A percentile compares a stretch with the other conserved stretches of the same genome.
Evolutionary conservation across 805 yeast species (phyloP).

Genomic region (Wickerhamomyces canadensis): DNA sequence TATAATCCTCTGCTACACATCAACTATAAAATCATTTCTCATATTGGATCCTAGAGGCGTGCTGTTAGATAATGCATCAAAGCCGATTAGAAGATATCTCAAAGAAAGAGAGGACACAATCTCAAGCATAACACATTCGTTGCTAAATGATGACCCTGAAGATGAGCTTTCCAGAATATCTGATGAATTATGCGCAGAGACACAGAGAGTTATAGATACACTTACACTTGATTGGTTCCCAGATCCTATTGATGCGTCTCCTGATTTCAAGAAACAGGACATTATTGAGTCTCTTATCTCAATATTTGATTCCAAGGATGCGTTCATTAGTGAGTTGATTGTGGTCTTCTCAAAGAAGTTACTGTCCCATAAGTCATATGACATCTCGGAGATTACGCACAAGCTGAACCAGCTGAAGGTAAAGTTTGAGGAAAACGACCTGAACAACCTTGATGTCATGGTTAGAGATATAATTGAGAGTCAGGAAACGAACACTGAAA

Average conservation of each 20-base stretch:
- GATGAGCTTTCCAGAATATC: conserved; percentile 46
- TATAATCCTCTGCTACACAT: conserved; percentile 62
- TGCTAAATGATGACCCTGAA: conserved; percentile 37
- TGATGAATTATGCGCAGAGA: conserved; percentile 37
- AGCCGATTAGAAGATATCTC: conserved; percentile 70
- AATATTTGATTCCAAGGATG: conserved; percentile 63
- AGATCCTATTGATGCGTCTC: conserved; percentile 87
- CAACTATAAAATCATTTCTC: conserved; percentile 65
- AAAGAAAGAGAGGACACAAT: conserved; percentile 72
- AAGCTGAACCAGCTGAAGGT: conserved; percentile 51
- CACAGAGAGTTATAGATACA: conserved; percentile 12
- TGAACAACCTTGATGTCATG: conserved; percentile 80
- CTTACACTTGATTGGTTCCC: conserved; percentile 59
- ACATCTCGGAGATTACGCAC: conserved; percentile 32
- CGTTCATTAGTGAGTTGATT: conserved; percentile 61
- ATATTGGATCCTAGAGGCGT: conserved; percentile 86
- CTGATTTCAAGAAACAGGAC: conserved; percentile 71
- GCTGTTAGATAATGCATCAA: conserved; percentile 66
- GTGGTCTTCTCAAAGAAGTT: conserved; percentile 53
- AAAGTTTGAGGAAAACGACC: conserved; percentile 61
- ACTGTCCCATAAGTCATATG: conserved; percentile 31
- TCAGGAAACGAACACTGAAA: conserved; percentile 34
- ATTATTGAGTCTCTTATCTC: conserved; percentile 67
- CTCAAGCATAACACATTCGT: conserved; percentile 61
- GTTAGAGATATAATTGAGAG: conserved; percentile 63